Percentiles rank a stretch among this genome's conserved stretches.
phyloP scores from a whole-genome alignment of 2,329 filamentous ascomycete genomes.

The Colletotrichum godetiae region DNA sequence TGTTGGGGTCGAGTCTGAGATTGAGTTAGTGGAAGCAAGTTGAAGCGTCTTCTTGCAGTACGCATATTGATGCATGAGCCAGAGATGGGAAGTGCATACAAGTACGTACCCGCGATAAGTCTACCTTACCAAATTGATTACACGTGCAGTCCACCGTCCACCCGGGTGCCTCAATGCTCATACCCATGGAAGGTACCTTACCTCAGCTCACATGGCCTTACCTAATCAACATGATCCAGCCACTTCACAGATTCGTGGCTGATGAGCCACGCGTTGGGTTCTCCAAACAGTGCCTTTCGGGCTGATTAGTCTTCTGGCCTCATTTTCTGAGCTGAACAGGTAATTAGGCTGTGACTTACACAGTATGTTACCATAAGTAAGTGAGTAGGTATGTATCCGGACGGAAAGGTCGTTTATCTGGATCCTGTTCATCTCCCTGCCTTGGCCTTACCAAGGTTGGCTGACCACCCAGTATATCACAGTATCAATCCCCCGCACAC shows the following conservation, averaged over 20 bases:
- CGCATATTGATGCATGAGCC: constrained; percentile 6
- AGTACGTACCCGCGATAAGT: not conserved
- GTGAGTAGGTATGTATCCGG: too few species aligned
- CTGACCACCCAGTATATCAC: not conserved
- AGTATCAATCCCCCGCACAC: not conserved
- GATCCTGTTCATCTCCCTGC: not conserved
- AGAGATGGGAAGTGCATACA: not conserved
- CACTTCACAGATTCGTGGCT: constrained; percentile 9
- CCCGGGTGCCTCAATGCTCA: not conserved
- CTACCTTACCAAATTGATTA: not conserved
- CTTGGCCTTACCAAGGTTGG: not conserved
- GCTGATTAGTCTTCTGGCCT: not conserved
- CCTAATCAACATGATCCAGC: not conserved
- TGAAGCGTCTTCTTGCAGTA: not conserved
- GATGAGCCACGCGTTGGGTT: constrained; percentile 8
- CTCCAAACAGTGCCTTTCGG: not conserved
- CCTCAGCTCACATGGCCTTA: not conserved
- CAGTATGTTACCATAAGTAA: too few species aligned
- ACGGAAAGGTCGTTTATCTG: not conserved
- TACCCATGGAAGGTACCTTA: not conserved
- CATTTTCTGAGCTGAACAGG: too few species aligned
- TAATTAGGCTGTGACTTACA: too few species aligned
- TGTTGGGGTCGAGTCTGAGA: constrained; percentile 18
- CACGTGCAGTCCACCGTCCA: not conserved
- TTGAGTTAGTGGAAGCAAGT: constrained; percentile 3